Evolutionary conservation across 2,329 filamentous ascomycete genomes (phyloP), one percentile per base, ranked within the genome.

Genomic region (Paracorniculantispora psalliotae): DNA sequence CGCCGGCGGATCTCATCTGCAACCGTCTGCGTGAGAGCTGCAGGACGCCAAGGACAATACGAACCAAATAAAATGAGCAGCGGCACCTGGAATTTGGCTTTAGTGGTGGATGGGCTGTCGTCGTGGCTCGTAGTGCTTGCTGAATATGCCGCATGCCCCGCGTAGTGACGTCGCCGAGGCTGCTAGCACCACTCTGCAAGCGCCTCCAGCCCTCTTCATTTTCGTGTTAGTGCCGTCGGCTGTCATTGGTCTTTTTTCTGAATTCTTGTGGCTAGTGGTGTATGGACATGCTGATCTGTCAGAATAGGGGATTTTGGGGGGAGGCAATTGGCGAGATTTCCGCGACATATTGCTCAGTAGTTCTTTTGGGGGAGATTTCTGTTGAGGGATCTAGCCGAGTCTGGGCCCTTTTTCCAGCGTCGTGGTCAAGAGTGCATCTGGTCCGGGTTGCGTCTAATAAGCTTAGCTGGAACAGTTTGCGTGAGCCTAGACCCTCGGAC

Each of bases 81-180:
- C 43, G 46, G 43, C 52, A 37, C 23, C 30, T 57, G 43, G 12
- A 39, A 13, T 37, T 23, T 23, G 37, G 26, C n/a, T 33, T 41
- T 6, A 15, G 17, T 41, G 37, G 8, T 43, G 51, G 37, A 48
- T 39, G 43, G 33, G 43, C 33, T 48, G 30, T 48, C 39, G 44
- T 47, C 19, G n/a, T 48, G 44, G 21, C 21, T 19, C 21, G 13
- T 43, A 13, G 50, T 53, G 50, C 50, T 57, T 17, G 17, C 25
- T 17, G 35, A 57, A 57, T 57, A 57, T 57, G 54, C 54, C 54
- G 54, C 54, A 57, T 49, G 54, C 46, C 54, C 54, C 54, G 54
- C 54, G 54, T 50, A 19, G 46, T 57, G 54, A 50, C 54, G 54
- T 57, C 54, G 54, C 44, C 37, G 54, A 50, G 54, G 28, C 35